Evolutionary conservation across 176 grass and related monocot species (phyloP), one percentile per base, ranked within the genome.

Genomic region (Hsuehochloa calcarea): DNA sequence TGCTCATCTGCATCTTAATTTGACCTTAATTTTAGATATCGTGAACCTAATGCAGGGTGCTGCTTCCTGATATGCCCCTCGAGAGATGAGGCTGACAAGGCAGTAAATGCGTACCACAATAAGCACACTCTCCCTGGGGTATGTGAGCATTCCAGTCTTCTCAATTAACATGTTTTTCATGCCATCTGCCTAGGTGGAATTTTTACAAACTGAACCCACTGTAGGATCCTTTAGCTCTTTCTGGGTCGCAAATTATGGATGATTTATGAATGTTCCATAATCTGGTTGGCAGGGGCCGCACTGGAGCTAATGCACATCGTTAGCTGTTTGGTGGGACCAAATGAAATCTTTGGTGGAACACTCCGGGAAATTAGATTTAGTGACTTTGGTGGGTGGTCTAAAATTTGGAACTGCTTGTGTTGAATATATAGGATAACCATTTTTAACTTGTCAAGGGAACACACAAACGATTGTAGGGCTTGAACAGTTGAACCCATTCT

Each of bases 51-150:
- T 85, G 89, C 89, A 91, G 89, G 89, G 15, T 91, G 89, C 70
- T 91, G 97, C 68, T 99, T 99, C 90, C 51, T 99, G 54, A 94
- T 99, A 93, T 99, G 97, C 76, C 93, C 92, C 15, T 91, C 91
- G 6, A 89, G 97, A 75, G 85, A 91, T 62, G 97, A 99, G 79
- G 97, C 97, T 43, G 93, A 99, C 84, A 99, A 99, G 85, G 92
- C 92, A 2, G 90, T 99, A 44, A 73, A 76, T 34, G 93, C 90
- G 11, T 96, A 78, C 86, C 97, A 99, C 86, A 99, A 99, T 80
- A 99, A 99, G 92, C 91, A 75, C 55, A 99, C 93, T 59, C 90
- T 99, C 25, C 82, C 92, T 39, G 97, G 97, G 81, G 97, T 99
- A 94, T 72, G 93, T 88, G 34, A 88, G 11, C 75, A 50, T 87